Conservation (phyloP, 2,329 filamentous ascomycete species). For the Penicillium olsonii region DNA sequence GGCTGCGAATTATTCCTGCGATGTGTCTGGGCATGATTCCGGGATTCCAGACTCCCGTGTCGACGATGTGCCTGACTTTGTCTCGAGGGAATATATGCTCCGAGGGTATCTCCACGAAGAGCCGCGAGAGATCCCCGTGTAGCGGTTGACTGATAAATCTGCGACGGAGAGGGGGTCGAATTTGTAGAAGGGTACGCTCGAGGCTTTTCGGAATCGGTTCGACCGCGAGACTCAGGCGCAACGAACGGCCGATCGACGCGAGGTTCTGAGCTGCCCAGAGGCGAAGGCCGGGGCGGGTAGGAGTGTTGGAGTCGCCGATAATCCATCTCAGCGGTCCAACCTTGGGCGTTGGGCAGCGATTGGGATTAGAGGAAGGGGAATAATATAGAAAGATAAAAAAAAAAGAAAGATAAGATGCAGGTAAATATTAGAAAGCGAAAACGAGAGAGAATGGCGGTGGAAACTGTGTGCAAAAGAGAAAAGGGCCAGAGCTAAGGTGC, state of each 20-base stretch:
- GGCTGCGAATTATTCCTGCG: constrained; percentile 26
- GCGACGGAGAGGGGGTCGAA: background rate
- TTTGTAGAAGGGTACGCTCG: constrained; percentile 16
- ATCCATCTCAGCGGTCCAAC: constrained; percentile 23
- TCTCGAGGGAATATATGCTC: constrained; percentile 20
- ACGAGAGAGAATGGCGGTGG: constrained; percentile 17
- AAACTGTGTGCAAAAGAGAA: constrained; percentile 9
- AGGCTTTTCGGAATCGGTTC: constrained; percentile 20
- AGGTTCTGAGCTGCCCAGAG: constrained; percentile 32
- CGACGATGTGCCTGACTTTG: constrained; percentile 19
- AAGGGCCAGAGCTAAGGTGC: constrained; percentile 11
- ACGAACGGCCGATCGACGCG: constrained; percentile 27
- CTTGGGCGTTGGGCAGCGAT: constrained; percentile 4
- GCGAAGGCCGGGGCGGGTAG: constrained; percentile 35
- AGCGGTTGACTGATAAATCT: constrained; percentile 10
- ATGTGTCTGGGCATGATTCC: constrained; percentile 17
- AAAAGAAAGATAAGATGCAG: background rate
- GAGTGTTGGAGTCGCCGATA: constrained; percentile 29
- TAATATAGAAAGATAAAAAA: background rate
- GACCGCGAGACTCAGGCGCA: constrained; percentile 23
- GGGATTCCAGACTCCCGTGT: constrained; percentile 20
- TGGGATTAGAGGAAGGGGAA: background rate
- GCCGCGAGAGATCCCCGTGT: constrained; percentile 19
- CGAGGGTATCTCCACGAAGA: constrained; percentile 17
- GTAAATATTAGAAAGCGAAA: background rate